These are phyloP conservation scores for Moesziomyces aphidis DNA, from an alignment of 1,284 basidiomycete species.

Conservation along the genomic window DNA sequence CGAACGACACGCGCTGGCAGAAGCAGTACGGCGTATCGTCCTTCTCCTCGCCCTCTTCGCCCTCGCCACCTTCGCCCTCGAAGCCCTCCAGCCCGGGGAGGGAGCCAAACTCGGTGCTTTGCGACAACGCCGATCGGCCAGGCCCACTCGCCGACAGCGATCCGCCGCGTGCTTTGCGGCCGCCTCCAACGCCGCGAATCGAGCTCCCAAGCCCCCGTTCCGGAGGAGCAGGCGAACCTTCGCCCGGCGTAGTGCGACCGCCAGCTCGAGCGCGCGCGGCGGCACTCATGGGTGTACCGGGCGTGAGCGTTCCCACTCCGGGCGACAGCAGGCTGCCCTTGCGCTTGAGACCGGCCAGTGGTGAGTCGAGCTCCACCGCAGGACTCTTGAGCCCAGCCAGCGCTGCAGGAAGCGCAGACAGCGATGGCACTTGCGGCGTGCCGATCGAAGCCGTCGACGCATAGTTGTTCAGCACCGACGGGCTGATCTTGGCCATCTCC, in stretches of 20 bases:
- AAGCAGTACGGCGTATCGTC: constrained; percentile 66
- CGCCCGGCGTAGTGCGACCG: constrained; percentile 43
- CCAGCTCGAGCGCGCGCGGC: constrained; percentile 37
- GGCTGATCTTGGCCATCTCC: constrained; percentile 57
- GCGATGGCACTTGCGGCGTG: constrained; percentile 32
- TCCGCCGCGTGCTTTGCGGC: constrained; percentile 38
- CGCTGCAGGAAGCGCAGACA: constrained; percentile 39
- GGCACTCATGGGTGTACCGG: constrained; percentile 38
- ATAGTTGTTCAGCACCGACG: constrained; percentile 57
- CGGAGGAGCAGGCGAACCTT: constrained; percentile 43
- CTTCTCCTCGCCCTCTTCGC: constrained; percentile 53
- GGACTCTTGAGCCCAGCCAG: constrained; percentile 49
- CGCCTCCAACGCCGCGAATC: constrained; percentile 25
- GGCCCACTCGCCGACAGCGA: constrained; percentile 34
- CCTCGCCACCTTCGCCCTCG: constrained; percentile 47
- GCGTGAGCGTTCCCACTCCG: constrained; percentile 22
- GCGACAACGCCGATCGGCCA: constrained; percentile 36
- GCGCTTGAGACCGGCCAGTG: constrained; percentile 36
- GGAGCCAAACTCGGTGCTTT: constrained; percentile 32
- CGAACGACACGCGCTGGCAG: constrained; percentile 66
- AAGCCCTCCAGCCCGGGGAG: constrained; percentile 29
- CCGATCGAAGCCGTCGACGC: constrained; percentile 39
- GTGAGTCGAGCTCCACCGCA: constrained; percentile 42
- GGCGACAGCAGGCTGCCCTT: constrained; percentile 36
- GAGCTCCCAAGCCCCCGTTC: constrained; percentile 36